Evolutionary conservation across 116 monocot genomes (phyloP).

Genomic region (Cymodocea nodosa): DNA sequence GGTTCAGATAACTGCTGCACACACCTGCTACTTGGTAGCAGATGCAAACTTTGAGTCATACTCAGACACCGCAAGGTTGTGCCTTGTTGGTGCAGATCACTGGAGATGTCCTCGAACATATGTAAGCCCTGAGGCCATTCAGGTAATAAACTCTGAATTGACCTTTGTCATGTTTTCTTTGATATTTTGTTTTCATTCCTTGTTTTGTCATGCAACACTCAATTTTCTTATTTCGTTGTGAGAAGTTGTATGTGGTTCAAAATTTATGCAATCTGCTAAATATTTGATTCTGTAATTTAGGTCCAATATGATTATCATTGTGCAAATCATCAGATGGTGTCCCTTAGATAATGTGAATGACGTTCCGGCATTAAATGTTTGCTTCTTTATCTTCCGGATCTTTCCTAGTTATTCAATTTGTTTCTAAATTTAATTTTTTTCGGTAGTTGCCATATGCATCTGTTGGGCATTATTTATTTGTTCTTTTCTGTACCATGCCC

Average conservation of each 20-base stretch:
- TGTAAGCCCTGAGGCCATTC: slow-evolving; percentile 88
- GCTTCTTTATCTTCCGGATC: too few species aligned
- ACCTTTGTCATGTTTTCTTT: background rate
- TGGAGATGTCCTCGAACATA: slow-evolving; percentile 85
- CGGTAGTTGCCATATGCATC: too few species aligned
- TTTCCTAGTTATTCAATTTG: too few species aligned
- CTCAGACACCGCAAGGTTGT: slow-evolving; percentile 78
- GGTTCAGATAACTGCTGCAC: slow-evolving; percentile 82
- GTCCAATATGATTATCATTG: too few species aligned
- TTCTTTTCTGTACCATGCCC: background rate
- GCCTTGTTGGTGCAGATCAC: slow-evolving; percentile 94
- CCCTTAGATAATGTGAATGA: too few species aligned
- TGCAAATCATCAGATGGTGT: too few species aligned
- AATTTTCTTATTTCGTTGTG: too few species aligned
- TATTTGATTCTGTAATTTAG: too few species aligned
- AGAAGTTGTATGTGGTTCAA: too few species aligned
- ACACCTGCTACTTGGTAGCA: slow-evolving; percentile 90
- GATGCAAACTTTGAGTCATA: slow-evolving; percentile 82
- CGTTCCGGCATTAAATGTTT: too few species aligned
- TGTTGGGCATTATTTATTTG: background rate
- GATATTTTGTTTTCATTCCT: background rate
- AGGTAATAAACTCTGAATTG: slow-evolving; percentile 31
- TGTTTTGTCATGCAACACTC: background rate
- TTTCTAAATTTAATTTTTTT: too few species aligned
- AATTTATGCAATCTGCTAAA: too few species aligned